Base-by-base conservation (phyloP, 2,329 filamentous ascomycete species). In the Talaromyces rugulosus region DNA sequence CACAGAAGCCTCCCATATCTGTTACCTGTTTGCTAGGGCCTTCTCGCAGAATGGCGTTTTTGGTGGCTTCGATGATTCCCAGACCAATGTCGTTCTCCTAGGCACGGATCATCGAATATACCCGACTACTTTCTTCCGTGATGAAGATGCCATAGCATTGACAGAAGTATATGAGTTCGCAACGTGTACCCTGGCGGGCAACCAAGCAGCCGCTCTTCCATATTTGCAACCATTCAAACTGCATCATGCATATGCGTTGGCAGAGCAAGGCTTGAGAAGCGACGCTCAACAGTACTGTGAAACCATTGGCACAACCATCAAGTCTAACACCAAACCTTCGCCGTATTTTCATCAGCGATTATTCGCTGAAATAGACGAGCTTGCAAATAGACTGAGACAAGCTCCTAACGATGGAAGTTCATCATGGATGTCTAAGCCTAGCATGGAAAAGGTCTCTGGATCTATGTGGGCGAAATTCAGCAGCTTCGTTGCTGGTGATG, bases 161-260 rank as follows among this genome's bases (percentile, higher is more conserved):
- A 98, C 92, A 50, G 95, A 99, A 74, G 87, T 96, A 0, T 98
- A 96, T 70, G 95, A 99, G 73, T 98, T 92, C 73, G 92, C 91
- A 0, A 81, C 91, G 11, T 90, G 90, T 9, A 83, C 98, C 14
- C 82, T 89, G 2, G 84, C 83, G 27, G 80, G 81, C 31, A 82
- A 83, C 2, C 78, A 82, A 27, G 75, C 82, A 0, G 79, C 86
- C 36, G 83, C 84, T 47, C 84, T 90, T 62, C 91, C 94, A 12
- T 93, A 99, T 75, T 79, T 99, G 36, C 87, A 96, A 62, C 87
- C 89, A 1, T 98, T 96, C 82, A 99, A 98, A 76, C 82, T 98
- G 50, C 88, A 95, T 61, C 90, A 97, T 75, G 95, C 95, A 7
- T 86, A 89, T 70, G 84, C 87, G 12, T 82, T 99, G 55, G 91